phyloP scores from a whole-genome alignment of 306 rosid species.

The Luffa aegyptiaca region DNA sequence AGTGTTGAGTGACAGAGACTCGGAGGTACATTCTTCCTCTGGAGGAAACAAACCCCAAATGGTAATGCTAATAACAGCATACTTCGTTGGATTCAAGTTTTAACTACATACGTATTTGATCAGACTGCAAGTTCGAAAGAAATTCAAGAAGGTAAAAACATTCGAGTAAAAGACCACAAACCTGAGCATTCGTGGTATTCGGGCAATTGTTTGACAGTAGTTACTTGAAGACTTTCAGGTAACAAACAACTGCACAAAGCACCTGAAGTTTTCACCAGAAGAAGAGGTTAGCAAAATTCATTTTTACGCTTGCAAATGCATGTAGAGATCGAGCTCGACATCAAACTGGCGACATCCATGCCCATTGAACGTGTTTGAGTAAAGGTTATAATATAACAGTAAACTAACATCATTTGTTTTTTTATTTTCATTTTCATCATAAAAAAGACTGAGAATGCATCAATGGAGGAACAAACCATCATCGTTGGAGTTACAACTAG shows the following conservation, averaged over 20 bases:
- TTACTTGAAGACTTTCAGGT: constrained; percentile 86
- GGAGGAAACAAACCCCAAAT: constrained; percentile 18
- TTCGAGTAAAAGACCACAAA: constrained; percentile 19
- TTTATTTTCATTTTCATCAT: not conserved
- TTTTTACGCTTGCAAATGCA: not conserved
- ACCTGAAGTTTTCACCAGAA: constrained; percentile 52
- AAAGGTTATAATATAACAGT: not conserved
- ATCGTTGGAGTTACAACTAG: not conserved
- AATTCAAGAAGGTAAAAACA: not conserved
- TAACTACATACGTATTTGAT: constrained; percentile 9
- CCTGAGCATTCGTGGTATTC: constrained; percentile 70
- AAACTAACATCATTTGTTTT: not conserved
- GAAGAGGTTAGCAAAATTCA: not conserved
- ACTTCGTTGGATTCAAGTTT: constrained; percentile 9
- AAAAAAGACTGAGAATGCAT: not conserved
- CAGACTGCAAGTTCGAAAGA: not conserved
- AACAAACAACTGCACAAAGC: constrained; percentile 83
- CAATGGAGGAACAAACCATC: not conserved
- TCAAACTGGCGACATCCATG: not conserved
- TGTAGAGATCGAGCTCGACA: not conserved
- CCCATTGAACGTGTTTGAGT: not conserved
- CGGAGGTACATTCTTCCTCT: constrained; percentile 59
- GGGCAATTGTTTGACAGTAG: constrained; percentile 66
- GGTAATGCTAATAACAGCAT: constrained; percentile 12
- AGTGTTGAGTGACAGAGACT: constrained; percentile 38